Evolutionary conservation across 1,284 basidiomycete species (phyloP).

Genomic region (Leccinum fallax): DNA sequence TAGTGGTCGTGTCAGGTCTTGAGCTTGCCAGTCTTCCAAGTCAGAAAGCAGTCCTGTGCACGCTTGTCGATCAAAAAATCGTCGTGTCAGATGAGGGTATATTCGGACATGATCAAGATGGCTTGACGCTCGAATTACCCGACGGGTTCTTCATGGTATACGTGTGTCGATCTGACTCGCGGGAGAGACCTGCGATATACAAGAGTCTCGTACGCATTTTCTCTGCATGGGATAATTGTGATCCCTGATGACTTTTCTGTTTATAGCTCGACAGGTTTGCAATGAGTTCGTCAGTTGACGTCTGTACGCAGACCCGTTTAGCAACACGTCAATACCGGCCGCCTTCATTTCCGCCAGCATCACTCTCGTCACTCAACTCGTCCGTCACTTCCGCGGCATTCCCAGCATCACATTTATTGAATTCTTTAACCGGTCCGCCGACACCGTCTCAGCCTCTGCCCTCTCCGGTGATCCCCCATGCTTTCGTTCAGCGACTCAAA

Average conservation of each 20-base stretch:
- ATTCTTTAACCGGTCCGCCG: slow-evolving; percentile 18
- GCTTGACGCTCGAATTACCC: slow-evolving; percentile 56
- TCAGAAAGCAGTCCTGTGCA: slow-evolving; percentile 60
- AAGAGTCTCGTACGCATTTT: slow-evolving; percentile 57
- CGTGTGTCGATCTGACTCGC: slow-evolving; percentile 62
- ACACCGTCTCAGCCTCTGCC: slow-evolving; percentile 21
- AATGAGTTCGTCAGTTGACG: slow-evolving; percentile 64
- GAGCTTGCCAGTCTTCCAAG: slow-evolving; percentile 58
- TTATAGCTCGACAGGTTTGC: slow-evolving; percentile 70
- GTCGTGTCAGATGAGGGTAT: slow-evolving; percentile 44
- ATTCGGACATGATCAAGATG: slow-evolving; percentile 38
- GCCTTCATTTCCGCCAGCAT: slow-evolving; percentile 26
- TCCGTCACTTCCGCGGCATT: slow-evolving; percentile 30
- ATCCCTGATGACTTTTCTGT: neutral
- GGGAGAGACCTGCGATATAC: slow-evolving; percentile 65
- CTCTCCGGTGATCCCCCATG: slow-evolving; percentile 38
- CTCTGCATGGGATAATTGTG: neutral
- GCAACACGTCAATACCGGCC: slow-evolving; percentile 42
- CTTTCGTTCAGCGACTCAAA: slow-evolving; percentile 40
- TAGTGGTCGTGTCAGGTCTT: slow-evolving; percentile 68
- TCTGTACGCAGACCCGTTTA: slow-evolving; percentile 40
- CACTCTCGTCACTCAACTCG: slow-evolving; percentile 25
- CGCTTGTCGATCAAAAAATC: slow-evolving; percentile 55
- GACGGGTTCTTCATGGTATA: slow-evolving; percentile 72
- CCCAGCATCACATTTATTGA: slow-evolving; percentile 18